Percentiles rank a stretch among this genome's conserved stretches.
Conservation (phyloP, 2,329 filamentous ascomycete species). For the Neonectria faginata region DNA sequence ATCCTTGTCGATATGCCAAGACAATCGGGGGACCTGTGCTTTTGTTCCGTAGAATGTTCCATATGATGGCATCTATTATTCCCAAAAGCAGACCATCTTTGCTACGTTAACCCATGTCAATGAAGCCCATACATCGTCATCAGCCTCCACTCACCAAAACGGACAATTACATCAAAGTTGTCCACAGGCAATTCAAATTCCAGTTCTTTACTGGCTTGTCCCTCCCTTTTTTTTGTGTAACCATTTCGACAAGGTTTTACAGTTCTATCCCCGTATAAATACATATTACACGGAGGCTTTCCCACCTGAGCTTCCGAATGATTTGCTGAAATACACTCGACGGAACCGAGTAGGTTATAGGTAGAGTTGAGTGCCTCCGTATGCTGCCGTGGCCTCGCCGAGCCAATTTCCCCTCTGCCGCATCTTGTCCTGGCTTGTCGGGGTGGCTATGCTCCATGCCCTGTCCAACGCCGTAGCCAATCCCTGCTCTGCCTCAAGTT, state of each 20-base stretch:
- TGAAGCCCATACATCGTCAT: no score
- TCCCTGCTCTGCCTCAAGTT: conserved; percentile 38
- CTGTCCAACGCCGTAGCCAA: conserved; percentile 36
- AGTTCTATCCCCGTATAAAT: conserved; percentile 46
- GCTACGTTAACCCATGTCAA: neutral
- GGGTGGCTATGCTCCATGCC: conserved; percentile 24
- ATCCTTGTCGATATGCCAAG: neutral
- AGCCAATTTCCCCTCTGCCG: conserved; percentile 21
- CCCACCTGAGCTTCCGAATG: conserved; percentile 32
- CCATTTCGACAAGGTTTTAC: conserved; percentile 37
- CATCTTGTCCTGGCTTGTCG: conserved; percentile 18
- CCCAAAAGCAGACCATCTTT: neutral
- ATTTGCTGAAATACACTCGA: conserved; percentile 43
- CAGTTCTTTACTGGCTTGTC: neutral
- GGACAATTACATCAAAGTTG: neutral
- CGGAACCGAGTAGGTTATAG: conserved; percentile 40
- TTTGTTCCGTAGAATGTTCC: neutral
- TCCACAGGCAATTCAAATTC: neutral
- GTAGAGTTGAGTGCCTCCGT: conserved; percentile 47
- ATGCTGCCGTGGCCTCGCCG: conserved; percentile 33
- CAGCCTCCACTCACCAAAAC: no score
- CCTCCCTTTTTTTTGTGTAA: conserved; percentile 8
- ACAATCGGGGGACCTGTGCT: neutral
- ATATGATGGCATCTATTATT: neutral
- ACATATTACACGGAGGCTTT: conserved; percentile 41